Conservation (phyloP, 2,329 filamentous ascomycete species). For the Fusarium acutatum region DNA sequence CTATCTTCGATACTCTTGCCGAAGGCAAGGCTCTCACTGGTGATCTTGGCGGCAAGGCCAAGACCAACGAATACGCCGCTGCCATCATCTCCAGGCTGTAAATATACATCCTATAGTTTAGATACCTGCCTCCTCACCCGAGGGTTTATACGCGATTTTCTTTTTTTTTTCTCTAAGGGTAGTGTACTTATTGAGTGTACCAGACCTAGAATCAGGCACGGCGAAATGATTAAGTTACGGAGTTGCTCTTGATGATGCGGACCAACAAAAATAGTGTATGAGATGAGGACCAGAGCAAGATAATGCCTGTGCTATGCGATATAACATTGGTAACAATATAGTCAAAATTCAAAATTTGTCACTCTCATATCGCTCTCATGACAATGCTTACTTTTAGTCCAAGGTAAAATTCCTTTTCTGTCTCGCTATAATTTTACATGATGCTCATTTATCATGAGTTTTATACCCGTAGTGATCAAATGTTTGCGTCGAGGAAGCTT, state of each 20-base stretch:
- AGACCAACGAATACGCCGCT: constrained; percentile 91
- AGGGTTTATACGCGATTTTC: constrained; percentile 32
- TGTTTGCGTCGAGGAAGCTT: not conserved
- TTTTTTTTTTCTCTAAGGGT: constrained; percentile 39
- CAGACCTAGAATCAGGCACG: constrained; percentile 43
- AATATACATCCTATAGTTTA: constrained; percentile 41
- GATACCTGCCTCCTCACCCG: constrained; percentile 37
- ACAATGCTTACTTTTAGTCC: not conserved
- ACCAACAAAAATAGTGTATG: constrained; percentile 11
- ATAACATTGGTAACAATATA: constrained; percentile 15
- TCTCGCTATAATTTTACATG: not conserved
- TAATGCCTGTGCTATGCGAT: constrained; percentile 2
- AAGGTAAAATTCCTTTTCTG: not conserved
- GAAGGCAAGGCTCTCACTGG: constrained; percentile 97
- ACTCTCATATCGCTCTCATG: not conserved
- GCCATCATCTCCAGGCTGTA: constrained; percentile 83
- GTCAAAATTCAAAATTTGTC: not conserved
- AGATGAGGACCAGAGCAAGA: constrained; percentile 19
- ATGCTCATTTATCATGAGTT: not conserved
- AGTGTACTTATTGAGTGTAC: constrained; percentile 45
- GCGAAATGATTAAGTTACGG: constrained; percentile 42
- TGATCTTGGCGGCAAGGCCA: constrained; percentile 94
- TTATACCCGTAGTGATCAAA: not conserved
- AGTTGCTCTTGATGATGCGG: constrained; percentile 30
- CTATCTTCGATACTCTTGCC: constrained; percentile 92